Evolutionary conservation across 805 yeast genomes (phyloP).

Genomic region (Scheffersomyces lignosus): DNA sequence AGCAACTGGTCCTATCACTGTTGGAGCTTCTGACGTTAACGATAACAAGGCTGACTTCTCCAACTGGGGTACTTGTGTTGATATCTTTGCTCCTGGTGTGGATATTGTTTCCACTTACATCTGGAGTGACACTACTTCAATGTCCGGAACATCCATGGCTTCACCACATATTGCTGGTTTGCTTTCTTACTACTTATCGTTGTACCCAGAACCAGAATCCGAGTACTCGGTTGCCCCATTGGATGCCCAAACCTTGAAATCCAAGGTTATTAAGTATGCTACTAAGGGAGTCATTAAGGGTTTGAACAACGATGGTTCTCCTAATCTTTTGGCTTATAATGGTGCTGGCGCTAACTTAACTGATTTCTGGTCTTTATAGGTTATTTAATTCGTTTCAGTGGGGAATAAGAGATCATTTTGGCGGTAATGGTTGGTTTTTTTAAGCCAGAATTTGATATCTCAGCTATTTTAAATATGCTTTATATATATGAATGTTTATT

Average conservation of each 20-base stretch:
- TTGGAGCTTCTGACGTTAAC: slow-evolving; percentile 88
- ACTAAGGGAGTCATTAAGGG: slow-evolving; percentile 60
- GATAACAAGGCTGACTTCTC: slow-evolving; percentile 95
- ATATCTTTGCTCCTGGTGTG: slow-evolving; percentile 95
- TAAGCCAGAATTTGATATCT: too few species aligned
- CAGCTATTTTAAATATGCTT: too few species aligned
- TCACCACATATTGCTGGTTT: slow-evolving; percentile 95
- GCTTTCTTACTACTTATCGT: slow-evolving; percentile 82
- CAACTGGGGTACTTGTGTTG: slow-evolving; percentile 94
- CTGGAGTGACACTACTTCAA: slow-evolving; percentile 75
- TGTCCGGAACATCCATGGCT: slow-evolving; percentile 98
- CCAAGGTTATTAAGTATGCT: slow-evolving; percentile 68
- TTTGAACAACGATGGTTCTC: slow-evolving; percentile 66
- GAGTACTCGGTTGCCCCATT: slow-evolving; percentile 58
- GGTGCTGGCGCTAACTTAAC: slow-evolving; percentile 77
- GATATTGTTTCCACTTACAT: slow-evolving; percentile 81
- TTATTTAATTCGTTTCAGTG: too few species aligned
- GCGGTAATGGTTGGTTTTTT: too few species aligned
- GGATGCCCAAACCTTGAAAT: slow-evolving; percentile 74
- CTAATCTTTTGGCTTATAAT: slow-evolving; percentile 73
- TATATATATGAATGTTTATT: too few species aligned
- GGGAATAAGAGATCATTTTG: too few species aligned
- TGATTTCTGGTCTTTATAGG: slow-evolving; percentile 53
- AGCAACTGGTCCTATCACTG: slow-evolving; percentile 81
- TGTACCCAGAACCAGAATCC: slow-evolving; percentile 74